Conservation (phyloP, 768 basidiomycete genomes). For the Calocera viscosa region DNA sequence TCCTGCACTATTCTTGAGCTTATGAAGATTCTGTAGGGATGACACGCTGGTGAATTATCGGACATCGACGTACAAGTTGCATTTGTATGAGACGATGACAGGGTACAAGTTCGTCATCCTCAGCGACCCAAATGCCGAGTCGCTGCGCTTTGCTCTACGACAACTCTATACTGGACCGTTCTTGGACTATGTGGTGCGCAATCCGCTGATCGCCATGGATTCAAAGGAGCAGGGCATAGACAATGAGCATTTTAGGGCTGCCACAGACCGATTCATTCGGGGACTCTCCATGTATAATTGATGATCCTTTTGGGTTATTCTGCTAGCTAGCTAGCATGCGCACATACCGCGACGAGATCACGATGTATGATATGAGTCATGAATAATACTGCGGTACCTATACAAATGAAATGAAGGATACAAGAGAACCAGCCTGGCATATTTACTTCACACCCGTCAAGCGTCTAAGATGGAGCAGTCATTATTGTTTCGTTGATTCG, state of each 20-base stretch:
- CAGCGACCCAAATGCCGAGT: constrained; percentile 73
- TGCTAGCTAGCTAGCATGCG: background rate
- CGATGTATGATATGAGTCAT: background rate
- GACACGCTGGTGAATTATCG: constrained; percentile 84
- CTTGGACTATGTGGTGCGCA: constrained; percentile 84
- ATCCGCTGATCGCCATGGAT: constrained; percentile 77
- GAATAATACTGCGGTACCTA: constrained; percentile 6
- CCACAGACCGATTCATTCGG: constrained; percentile 56
- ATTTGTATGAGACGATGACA: constrained; percentile 80
- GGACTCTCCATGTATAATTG: constrained; percentile 12
- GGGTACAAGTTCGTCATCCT: constrained; percentile 95
- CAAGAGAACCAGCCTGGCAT: background rate
- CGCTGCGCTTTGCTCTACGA: constrained; percentile 66
- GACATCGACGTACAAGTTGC: constrained; percentile 86
- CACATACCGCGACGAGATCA: background rate
- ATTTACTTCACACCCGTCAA: background rate
- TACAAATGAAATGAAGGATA: background rate
- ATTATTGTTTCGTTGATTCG: background rate
- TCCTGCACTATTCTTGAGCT: background rate
- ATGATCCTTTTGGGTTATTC: background rate
- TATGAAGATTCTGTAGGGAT: constrained; percentile 40
- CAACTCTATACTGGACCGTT: constrained; percentile 90
- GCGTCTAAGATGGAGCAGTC: background rate
- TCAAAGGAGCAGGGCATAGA: constrained; percentile 76
- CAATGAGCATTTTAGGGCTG: constrained; percentile 79